Percentiles rank a stretch among this genome's conserved stretches.
Conservation (phyloP, 768 basidiomycete species). For the Kwoniella shandongensis region DNA sequence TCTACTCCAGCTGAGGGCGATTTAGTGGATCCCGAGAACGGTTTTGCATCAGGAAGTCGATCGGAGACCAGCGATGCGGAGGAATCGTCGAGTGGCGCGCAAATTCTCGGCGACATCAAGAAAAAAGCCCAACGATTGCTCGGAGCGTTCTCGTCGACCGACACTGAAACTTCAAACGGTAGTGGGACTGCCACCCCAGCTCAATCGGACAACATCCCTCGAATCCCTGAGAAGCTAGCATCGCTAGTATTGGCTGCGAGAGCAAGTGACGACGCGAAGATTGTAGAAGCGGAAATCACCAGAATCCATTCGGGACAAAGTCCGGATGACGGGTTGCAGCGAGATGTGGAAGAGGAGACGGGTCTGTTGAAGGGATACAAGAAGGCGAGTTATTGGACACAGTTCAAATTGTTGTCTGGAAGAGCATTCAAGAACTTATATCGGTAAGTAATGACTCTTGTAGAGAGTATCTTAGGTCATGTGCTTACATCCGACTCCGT, state of each 20-base stretch:
- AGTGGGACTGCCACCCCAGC: slow-evolving; percentile 46
- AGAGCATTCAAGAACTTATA: slow-evolving; percentile 98
- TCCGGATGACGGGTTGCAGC: slow-evolving; percentile 56
- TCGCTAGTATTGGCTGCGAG: slow-evolving; percentile 73
- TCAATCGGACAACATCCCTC: slow-evolving; percentile 57
- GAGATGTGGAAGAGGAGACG: slow-evolving; percentile 69
- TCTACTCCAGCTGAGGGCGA: neutral
- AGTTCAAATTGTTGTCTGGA: slow-evolving; percentile 91
- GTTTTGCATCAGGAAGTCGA: slow-evolving; percentile 14
- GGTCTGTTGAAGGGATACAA: slow-evolving; percentile 56
- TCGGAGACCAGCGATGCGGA: slow-evolving; percentile 5
- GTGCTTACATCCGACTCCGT: slow-evolving; percentile 2
- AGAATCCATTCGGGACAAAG: slow-evolving; percentile 45
- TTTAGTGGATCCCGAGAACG: slow-evolving; percentile 30
- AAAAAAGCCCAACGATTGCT: slow-evolving; percentile 44
- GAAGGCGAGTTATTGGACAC: slow-evolving; percentile 81
- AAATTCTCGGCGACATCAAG: slow-evolving; percentile 28
- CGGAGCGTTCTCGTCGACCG: slow-evolving; percentile 34
- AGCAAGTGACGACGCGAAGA: slow-evolving; percentile 65
- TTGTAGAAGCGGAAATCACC: slow-evolving; percentile 65
- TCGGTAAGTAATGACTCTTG: slow-evolving; percentile 58
- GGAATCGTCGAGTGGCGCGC: neutral
- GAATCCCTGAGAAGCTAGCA: slow-evolving; percentile 59
- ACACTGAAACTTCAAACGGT: neutral
- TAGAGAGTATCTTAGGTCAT: too few species aligned